These are phyloP conservation scores for Prunus campanulata DNA, from an alignment of 306 rosid genomes.

Conservation along the genomic window DNA sequence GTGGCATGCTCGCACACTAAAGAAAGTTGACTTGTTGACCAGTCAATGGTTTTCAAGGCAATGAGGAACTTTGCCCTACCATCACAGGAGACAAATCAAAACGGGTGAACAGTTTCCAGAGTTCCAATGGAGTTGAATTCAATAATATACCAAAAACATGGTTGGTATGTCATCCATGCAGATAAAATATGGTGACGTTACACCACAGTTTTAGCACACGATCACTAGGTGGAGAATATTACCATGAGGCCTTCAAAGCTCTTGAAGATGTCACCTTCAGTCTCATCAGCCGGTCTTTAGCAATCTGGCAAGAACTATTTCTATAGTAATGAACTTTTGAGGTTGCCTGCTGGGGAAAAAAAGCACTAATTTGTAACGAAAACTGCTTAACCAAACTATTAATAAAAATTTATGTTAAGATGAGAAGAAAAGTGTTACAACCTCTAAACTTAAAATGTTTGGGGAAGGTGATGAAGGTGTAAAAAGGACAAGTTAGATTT, in stretches of 20 bases:
- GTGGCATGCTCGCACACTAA: too few relatives aligned
- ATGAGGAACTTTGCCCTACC: too few relatives aligned
- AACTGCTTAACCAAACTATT: neutral
- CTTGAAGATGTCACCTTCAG: neutral
- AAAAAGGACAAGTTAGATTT: too few relatives aligned
- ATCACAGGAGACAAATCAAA: too few relatives aligned
- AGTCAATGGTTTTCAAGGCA: too few relatives aligned
- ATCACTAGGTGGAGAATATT: neutral
- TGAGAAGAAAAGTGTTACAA: neutral
- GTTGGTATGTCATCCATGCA: neutral
- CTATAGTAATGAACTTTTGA: neutral
- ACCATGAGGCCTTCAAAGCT: neutral
- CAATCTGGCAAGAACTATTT: neutral
- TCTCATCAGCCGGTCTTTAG: neutral
- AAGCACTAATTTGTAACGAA: too few relatives aligned
- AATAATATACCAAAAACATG: neutral
- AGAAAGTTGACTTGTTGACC: too few relatives aligned
- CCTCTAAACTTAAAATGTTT: neutral
- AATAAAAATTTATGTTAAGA: neutral
- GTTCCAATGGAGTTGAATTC: neutral
- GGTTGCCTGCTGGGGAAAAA: too few relatives aligned
- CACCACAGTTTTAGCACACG: neutral
- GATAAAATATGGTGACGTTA: neutral
- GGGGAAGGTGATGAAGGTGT: too few relatives aligned
- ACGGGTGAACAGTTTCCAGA: too few relatives aligned